phyloP scores from a whole-genome alignment of 2,329 filamentous ascomycete genomes.

The Monosporascus cannonballus region DNA sequence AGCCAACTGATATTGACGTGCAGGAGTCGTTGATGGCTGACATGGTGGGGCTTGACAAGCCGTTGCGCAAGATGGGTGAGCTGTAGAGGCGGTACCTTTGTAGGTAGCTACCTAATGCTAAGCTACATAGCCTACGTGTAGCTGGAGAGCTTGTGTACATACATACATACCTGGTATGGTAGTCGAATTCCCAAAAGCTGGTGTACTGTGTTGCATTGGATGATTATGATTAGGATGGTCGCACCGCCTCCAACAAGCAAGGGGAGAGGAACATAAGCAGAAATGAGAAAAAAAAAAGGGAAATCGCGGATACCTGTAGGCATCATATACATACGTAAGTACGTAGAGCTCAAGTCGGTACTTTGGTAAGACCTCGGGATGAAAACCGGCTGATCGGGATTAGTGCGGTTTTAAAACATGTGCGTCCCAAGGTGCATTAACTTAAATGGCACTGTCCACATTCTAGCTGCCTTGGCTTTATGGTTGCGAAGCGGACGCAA shows the following conservation, averaged over 20 bases:
- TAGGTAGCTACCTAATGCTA: background rate
- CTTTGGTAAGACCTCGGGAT: background rate
- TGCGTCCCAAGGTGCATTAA: background rate
- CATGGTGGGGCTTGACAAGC: slow-evolving; percentile 10
- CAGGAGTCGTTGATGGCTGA: slow-evolving; percentile 23
- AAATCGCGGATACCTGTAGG: no score
- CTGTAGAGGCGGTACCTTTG: slow-evolving; percentile 8
- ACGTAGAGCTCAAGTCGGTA: no score
- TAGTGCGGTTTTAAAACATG: background rate
- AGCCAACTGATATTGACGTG: slow-evolving; percentile 28
- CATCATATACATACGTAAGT: no score
- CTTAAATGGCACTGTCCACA: background rate
- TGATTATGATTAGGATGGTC: no score
- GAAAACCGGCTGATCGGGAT: background rate
- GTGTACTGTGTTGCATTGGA: no score
- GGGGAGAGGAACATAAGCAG: no score
- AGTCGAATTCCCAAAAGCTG: no score
- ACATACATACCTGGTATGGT: background rate
- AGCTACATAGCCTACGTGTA: background rate
- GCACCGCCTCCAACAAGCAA: no score
- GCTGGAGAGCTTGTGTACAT: background rate
- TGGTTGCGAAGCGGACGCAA: background rate
- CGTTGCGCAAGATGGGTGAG: slow-evolving; percentile 15
- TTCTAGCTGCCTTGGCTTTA: background rate
- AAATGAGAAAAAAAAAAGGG: no score